Evolutionary conservation across 2,329 filamentous ascomycete genomes (phyloP).

Genomic region (Aspergillus costaricaensis): DNA sequence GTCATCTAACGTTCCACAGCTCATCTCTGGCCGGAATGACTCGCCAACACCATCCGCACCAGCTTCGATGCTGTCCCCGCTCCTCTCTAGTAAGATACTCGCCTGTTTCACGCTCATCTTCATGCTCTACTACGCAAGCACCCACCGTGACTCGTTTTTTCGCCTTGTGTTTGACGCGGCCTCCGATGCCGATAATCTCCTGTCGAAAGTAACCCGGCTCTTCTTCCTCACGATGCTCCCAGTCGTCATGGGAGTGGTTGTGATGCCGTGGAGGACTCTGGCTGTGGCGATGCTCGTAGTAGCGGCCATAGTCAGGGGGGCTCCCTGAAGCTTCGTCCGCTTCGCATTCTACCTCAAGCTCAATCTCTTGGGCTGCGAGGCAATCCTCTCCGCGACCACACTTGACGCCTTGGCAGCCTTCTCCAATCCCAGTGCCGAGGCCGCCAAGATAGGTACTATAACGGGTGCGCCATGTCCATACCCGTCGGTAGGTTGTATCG

Average conservation of each 20-base stretch:
- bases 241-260: constrained; percentile 13
- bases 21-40: constrained; percentile 66
- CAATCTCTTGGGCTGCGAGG: constrained; percentile 72
- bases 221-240: constrained; percentile 39
- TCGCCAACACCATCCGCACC: constrained; percentile 89
- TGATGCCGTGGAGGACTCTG: constrained; percentile 19
- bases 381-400: constrained; percentile 80
- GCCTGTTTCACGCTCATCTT: constrained; percentile 70
- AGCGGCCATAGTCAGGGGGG: constrained; percentile 30
- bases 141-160: constrained; percentile 80
- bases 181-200: constrained; percentile 89
- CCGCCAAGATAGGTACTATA: constrained; percentile 79
- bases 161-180: constrained; percentile 83
- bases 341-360: constrained; percentile 83
- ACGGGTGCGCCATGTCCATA: constrained; percentile 87
- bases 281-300: constrained; percentile 22
- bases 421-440: constrained; percentile 81
- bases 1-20: neutral
- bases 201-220: constrained; percentile 76
- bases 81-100: constrained; percentile 71
- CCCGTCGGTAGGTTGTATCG: constrained; percentile 62
- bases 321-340: constrained; percentile 61
- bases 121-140: constrained; percentile 80
- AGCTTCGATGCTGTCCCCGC: constrained; percentile 68
- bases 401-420: constrained; percentile 83